Percentiles rank a stretch among this genome's conserved stretches.
Evolutionary conservation across 352 stramenopile genomes (phyloP).

Genomic region (Globisporangium cederbergense): DNA sequence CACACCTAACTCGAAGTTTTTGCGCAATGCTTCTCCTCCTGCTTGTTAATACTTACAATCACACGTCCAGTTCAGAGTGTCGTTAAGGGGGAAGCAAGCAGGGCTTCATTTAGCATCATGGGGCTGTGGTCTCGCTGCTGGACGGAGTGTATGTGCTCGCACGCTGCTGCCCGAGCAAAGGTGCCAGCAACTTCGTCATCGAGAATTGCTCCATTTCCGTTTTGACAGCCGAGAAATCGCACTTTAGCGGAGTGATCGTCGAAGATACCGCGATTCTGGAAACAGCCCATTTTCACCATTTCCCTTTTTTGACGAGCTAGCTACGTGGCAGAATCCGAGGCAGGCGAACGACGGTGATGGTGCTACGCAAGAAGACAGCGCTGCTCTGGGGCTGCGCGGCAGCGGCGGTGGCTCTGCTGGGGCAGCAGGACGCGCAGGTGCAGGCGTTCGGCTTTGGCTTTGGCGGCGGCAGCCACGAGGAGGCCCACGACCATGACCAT

Average conservation of each 20-base stretch:
- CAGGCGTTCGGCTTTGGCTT: conserved; percentile 53
- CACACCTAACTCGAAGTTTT: too few relatives aligned
- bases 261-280: conserved; percentile 7
- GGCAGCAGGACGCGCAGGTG: conserved; percentile 24
- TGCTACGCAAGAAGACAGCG: conserved; percentile 20
- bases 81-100: too few relatives aligned
- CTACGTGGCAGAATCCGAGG: conserved; percentile 3
- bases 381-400: conserved; percentile 27
- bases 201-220: too few relatives aligned
- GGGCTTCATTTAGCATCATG: too few relatives aligned
- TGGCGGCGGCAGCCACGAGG: conserved; percentile 38
- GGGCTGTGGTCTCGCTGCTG: too few relatives aligned
- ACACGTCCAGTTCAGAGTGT: too few relatives aligned
- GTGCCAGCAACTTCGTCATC: too few relatives aligned
- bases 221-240: not conserved
- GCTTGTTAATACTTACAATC: too few relatives aligned
- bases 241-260: not conserved
- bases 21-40: too few relatives aligned
- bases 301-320: not conserved
- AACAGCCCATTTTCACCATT: not conserved
- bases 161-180: too few relatives aligned
- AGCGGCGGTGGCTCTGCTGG: conserved; percentile 28
- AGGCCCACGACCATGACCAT: conserved; percentile 33
- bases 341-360: conserved; percentile 14
- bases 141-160: too few relatives aligned